Percentiles rank a stretch among this genome's conserved stretches.
Conservation (phyloP, 257 asterid genomes). For the Forsythia suspensa region DNA sequence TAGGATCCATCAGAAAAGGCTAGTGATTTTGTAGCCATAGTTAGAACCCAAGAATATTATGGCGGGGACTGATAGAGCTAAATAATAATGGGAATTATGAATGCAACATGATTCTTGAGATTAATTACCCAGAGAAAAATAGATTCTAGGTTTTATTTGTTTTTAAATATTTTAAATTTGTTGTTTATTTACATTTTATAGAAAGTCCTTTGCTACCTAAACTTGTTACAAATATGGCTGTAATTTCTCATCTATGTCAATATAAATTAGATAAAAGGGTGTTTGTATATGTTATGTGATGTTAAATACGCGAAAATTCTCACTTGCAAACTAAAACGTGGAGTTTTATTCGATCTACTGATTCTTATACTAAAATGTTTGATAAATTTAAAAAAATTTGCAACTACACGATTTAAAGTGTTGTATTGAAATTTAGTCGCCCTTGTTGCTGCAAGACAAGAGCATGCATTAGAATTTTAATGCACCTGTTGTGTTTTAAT, state of each 20-base stretch:
- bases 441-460: too few relatives aligned
- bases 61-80: slow-evolving; percentile 19
- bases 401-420: too few relatives aligned
- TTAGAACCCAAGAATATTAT: neutral
- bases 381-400: neutral
- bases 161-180: slow-evolving; percentile 20
- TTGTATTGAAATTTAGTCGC: too few relatives aligned
- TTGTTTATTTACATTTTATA: slow-evolving; percentile 21
- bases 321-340: too few relatives aligned
- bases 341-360: neutral
- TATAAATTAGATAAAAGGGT: slow-evolving; percentile 19
- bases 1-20: neutral
- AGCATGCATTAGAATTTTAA: too few relatives aligned
- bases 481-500: too few relatives aligned
- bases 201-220: slow-evolving; percentile 21
- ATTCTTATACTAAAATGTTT: too few relatives aligned
- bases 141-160: slow-evolving; percentile 36
- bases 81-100: slow-evolving; percentile 32
- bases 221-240: slow-evolving; percentile 7
- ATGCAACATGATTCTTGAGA: slow-evolving; percentile 36
- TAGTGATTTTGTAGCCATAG: slow-evolving; percentile 19
- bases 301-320: neutral
- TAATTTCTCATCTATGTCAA: slow-evolving; percentile 26
- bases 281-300: slow-evolving; percentile 12
- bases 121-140: slow-evolving; percentile 23